These are phyloP conservation scores for Glarea lozoyensis DNA, from an alignment of 495 filamentous ascomycete species.

Conservation along the genomic window DNA sequence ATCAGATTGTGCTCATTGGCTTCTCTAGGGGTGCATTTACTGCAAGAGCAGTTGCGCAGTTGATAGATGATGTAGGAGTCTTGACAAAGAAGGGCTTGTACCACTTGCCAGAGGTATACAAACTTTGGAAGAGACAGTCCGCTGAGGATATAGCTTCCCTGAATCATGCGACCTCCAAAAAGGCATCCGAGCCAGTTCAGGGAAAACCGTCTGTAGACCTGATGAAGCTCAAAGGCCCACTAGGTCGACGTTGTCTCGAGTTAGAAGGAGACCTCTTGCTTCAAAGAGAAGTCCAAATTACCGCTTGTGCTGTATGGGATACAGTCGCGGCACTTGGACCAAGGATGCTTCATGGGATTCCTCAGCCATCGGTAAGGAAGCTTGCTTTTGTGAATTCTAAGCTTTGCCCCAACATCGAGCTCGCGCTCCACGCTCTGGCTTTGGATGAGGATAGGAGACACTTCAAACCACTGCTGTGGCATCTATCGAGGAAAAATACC, in stretches of 20 bases:
- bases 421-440: constrained; percentile 2
- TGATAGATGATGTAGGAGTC: constrained; percentile 2
- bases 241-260: too few species aligned
- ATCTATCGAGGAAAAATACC: not conserved
- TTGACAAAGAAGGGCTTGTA: not conserved
- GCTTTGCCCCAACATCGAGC: not conserved
- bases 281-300: not conserved
- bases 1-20: constrained; percentile 2
- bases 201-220: not conserved
- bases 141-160: too few species aligned
- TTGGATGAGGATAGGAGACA: not conserved
- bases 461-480: constrained; percentile 3
- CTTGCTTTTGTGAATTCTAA: not conserved
- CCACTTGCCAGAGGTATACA: not conserved
- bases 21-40: constrained; percentile 3
- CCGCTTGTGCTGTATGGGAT: constrained; percentile 4
- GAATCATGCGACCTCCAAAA: too few species aligned
- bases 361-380: not conserved
- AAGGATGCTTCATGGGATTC: too few species aligned
- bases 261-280: not conserved
- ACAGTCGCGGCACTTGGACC: not conserved
- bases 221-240: not conserved
- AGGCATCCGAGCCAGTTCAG: not conserved
- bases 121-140: not conserved
- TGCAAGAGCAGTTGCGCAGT: not conserved